These are phyloP conservation scores for Hypoxylon lienhwacheense DNA, from an alignment of 495 filamentous ascomycete genomes.

Conservation along the genomic window DNA sequence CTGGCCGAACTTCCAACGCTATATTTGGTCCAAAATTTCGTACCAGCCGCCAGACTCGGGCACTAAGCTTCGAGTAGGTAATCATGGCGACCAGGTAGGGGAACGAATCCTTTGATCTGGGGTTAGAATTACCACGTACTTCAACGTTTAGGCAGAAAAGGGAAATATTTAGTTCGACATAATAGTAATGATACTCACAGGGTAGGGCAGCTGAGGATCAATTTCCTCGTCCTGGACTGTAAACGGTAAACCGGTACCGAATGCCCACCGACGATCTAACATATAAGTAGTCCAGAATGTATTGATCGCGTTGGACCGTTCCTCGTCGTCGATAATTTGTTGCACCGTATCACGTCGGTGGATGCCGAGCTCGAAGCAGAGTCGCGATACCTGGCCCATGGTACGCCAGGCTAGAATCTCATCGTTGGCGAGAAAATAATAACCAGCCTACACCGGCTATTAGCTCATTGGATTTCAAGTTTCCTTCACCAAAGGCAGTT, in stretches of 20 bases:
- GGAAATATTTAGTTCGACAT: background rate
- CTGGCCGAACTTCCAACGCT: slow-evolving; percentile 54
- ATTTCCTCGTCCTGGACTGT: slow-evolving; percentile 82
- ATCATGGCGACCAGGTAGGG: slow-evolving; percentile 80
- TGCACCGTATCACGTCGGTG: slow-evolving; percentile 73
- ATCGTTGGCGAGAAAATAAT: slow-evolving; percentile 80
- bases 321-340: slow-evolving; percentile 64
- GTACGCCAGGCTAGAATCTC: slow-evolving; percentile 79
- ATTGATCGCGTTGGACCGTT: slow-evolving; percentile 61
- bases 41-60: slow-evolving; percentile 77
- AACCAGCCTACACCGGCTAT: slow-evolving; percentile 59
- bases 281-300: slow-evolving; percentile 83
- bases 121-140: slow-evolving; percentile 10
- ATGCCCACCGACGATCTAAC: slow-evolving; percentile 79
- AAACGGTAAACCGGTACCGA: slow-evolving; percentile 80
- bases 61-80: slow-evolving; percentile 71
- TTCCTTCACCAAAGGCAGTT: background rate
- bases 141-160: background rate
- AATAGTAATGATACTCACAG: slow-evolving; percentile 56
- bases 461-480: slow-evolving; percentile 18
- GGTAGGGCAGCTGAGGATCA: slow-evolving; percentile 73
- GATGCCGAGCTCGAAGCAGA: slow-evolving; percentile 79
- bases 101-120: slow-evolving; percentile 60
- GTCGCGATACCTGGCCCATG: slow-evolving; percentile 71
- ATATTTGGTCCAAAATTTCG: slow-evolving; percentile 55